Evolutionary conservation across 208 protist species (phyloP).

Genomic region (Wallacemonas sp.): DNA sequence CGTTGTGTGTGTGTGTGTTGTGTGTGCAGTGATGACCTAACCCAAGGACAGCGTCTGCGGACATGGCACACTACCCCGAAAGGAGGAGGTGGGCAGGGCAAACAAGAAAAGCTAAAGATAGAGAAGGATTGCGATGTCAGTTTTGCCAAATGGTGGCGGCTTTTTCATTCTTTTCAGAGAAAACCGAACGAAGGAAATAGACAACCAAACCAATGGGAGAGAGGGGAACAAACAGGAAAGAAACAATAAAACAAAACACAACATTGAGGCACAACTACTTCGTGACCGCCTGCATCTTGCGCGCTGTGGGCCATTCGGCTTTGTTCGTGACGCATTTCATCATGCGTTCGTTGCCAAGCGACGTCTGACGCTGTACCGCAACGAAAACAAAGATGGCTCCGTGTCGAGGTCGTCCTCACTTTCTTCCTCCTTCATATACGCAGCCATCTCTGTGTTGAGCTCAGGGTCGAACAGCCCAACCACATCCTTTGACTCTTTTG

Average conservation of each 20-base stretch:
- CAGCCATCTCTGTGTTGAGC: constrained; percentile 72
- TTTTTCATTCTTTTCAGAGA: not conserved
- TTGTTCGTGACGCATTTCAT: not conserved
- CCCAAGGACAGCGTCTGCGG: no score
- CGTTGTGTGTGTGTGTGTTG: not conserved
- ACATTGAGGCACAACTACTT: constrained; percentile 3
- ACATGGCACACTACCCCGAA: no score
- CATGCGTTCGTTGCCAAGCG: constrained; percentile 37
- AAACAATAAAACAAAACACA: constrained; percentile 9
- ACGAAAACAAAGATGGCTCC: constrained; percentile 86
- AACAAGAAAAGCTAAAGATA: not conserved
- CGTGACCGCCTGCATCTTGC: no score
- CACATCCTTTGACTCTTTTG: constrained; percentile 46
- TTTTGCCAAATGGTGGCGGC: no score
- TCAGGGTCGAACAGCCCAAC: constrained; percentile 71
- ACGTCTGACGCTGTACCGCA: constrained; percentile 71
- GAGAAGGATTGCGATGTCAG: not conserved
- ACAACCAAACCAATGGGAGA: constrained; percentile 5
- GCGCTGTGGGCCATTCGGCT: no score
- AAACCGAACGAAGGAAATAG: constrained; percentile 9
- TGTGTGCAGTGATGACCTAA: no score
- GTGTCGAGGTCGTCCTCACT: constrained; percentile 48
- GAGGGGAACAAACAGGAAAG: constrained; percentile 11
- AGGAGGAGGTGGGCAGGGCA: no score
- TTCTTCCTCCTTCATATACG: constrained; percentile 35